These are phyloP conservation scores for Cantharellus anzutake DNA, from an alignment of 768 basidiomycete species.

Conservation along the genomic window DNA sequence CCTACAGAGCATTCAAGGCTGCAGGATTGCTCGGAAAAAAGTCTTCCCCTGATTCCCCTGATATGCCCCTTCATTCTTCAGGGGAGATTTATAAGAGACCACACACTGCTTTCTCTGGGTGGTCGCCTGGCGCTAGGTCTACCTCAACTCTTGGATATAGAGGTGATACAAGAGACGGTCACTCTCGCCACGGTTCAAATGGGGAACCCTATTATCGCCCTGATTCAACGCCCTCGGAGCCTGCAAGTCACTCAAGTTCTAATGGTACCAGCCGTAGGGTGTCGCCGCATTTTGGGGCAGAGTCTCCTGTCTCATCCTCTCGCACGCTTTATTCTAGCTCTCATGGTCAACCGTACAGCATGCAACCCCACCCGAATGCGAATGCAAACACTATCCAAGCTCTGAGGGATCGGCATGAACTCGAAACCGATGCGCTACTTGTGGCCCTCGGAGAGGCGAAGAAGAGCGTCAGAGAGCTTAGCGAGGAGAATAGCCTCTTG, in stretches of 20 bases:
- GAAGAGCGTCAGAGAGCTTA: not conserved
- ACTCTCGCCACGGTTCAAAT: not conserved
- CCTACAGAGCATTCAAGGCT: slow-evolving; percentile 3
- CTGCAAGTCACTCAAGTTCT: not conserved
- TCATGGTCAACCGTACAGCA: not conserved
- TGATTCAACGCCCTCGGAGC: not conserved
- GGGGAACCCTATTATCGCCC: not conserved
- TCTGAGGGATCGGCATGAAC: slow-evolving; percentile 7
- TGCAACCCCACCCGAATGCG: not conserved
- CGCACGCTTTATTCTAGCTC: not conserved
- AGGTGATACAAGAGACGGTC: not conserved
- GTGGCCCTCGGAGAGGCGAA: slow-evolving; percentile 3
- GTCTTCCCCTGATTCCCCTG: not conserved
- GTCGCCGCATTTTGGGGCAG: not conserved
- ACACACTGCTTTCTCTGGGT: not conserved
- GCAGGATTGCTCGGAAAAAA: slow-evolving; percentile 3
- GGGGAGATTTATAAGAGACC: not conserved
- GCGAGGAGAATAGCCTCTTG: slow-evolving; percentile 1
- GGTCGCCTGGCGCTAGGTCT: not conserved
- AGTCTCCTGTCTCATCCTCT: not conserved
- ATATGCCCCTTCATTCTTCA: not conserved
- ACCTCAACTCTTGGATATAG: not conserved
- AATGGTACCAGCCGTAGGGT: not conserved
- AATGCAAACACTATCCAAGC: slow-evolving; percentile 2
- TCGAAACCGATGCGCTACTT: slow-evolving; percentile 8